Conservation (phyloP, 2,329 filamentous ascomycete species). For the Phaeosphaeriaceae sp. region DNA sequence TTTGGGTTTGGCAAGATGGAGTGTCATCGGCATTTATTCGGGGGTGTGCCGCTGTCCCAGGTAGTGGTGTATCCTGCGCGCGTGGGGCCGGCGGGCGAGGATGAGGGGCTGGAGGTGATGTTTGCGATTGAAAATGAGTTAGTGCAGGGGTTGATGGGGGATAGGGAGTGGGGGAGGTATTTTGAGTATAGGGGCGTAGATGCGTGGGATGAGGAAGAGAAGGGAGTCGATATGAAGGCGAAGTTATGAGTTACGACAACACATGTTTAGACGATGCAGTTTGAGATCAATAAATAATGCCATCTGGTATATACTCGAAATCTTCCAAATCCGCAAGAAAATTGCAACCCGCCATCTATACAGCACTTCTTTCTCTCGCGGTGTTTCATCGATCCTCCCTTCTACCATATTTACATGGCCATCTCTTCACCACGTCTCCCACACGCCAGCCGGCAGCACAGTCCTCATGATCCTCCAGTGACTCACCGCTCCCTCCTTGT, state of each 20-base stretch:
- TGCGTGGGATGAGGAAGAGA: background rate
- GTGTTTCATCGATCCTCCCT: background rate
- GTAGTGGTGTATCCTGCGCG: slow-evolving; percentile 1
- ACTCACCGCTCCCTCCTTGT: slow-evolving; percentile 76
- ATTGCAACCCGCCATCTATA: background rate
- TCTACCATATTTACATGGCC: background rate
- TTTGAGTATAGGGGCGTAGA: slow-evolving; percentile 4
- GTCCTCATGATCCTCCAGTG: slow-evolving; percentile 94
- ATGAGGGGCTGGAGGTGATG: slow-evolving; percentile 3
- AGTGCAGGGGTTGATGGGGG: background rate
- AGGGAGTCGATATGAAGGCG: background rate
- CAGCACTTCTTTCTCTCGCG: background rate
- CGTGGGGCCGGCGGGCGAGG: slow-evolving; percentile 1
- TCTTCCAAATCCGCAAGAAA: background rate
- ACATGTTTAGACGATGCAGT: too few species aligned
- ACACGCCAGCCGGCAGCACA: slow-evolving; percentile 78
- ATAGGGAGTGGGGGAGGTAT: background rate
- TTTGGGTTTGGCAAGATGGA: background rate
- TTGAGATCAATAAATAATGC: too few species aligned
- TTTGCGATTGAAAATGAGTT: slow-evolving; percentile 2
- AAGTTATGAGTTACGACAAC: background rate
- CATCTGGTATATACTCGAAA: background rate
- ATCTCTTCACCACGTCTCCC: slow-evolving; percentile 78
- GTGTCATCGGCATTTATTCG: slow-evolving; percentile 1
- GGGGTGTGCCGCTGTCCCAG: background rate